Percentiles rank a stretch among this genome's conserved stretches.
Conservation (phyloP, 2,329 filamentous ascomycete species). For the Talaromyces sp. region DNA sequence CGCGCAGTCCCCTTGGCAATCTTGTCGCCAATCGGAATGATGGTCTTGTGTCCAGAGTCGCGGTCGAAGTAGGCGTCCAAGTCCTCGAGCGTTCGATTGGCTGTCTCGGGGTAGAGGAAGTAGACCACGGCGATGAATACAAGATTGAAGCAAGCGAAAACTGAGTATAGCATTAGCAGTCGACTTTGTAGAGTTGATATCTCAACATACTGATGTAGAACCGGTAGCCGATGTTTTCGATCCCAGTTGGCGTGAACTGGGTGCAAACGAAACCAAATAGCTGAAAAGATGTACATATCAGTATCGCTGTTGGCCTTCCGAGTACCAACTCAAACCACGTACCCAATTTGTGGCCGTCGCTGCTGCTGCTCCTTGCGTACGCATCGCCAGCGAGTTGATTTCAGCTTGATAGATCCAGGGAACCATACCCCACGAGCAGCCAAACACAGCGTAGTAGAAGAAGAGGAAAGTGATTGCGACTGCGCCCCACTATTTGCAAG, state of each 20-base stretch:
- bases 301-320: background rate
- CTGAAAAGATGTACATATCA: background rate
- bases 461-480: conserved; percentile 25
- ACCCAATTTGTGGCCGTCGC: conserved; percentile 33
- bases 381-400: conserved; percentile 37
- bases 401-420: conserved; percentile 40
- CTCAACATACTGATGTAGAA: conserved; percentile 9
- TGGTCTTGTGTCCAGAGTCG: background rate
- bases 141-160: conserved; percentile 16
- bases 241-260: conserved; percentile 13
- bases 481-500: background rate
- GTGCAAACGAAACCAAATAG: conserved; percentile 13
- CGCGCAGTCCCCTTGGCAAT: background rate
- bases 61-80: conserved; percentile 1
- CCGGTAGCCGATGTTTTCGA: conserved; percentile 11
- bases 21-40: background rate
- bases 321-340: background rate
- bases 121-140: conserved; percentile 39
- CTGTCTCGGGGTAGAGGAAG: conserved; percentile 43
- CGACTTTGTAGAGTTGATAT: background rate
- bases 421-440: conserved; percentile 17
- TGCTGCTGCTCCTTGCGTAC: conserved; percentile 33
- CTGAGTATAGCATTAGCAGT: background rate
- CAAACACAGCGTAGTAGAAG: conserved; percentile 13
- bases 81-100: conserved; percentile 39